Conservation (phyloP, 2,329 filamentous ascomycete genomes). For the Penicillium sp. region DNA sequence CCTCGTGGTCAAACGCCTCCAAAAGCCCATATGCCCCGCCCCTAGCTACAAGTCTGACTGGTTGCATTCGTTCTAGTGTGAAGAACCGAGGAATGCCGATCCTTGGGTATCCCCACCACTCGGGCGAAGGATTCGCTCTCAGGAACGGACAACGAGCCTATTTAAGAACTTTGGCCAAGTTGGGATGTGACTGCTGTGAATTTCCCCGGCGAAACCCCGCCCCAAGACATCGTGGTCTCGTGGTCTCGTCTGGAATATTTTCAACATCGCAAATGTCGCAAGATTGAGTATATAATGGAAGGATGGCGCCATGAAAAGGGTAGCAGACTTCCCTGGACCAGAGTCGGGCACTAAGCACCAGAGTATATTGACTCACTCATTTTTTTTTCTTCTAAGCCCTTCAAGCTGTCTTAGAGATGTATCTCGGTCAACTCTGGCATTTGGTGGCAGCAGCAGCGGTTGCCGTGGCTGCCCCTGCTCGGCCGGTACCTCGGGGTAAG, state of each 20-base stretch:
- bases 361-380: too few species aligned
- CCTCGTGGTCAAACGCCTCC: background rate
- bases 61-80: conserved; percentile 5
- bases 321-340: background rate
- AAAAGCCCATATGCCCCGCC: background rate
- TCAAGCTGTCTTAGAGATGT: conserved; percentile 3
- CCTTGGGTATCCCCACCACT: conserved; percentile 16
- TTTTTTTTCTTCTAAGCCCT: background rate
- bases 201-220: conserved; percentile 4
- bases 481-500: conserved; percentile 25
- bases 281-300: background rate
- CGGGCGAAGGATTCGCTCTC: conserved; percentile 2
- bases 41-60: background rate
- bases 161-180: background rate
- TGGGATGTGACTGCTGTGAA: background rate
- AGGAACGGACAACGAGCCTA: conserved; percentile 11
- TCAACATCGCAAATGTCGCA: background rate
- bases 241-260: background rate
- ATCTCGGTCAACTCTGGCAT: conserved; percentile 5
- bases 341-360: too few species aligned
- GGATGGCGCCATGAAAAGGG: background rate
- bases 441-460: conserved; percentile 13
- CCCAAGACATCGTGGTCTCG: background rate
- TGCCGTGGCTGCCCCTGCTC: conserved; percentile 21
- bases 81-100: conserved; percentile 20